Evolutionary conservation across 345 rosid genomes (phyloP).

Genomic region (Lepidium didymum): DNA sequence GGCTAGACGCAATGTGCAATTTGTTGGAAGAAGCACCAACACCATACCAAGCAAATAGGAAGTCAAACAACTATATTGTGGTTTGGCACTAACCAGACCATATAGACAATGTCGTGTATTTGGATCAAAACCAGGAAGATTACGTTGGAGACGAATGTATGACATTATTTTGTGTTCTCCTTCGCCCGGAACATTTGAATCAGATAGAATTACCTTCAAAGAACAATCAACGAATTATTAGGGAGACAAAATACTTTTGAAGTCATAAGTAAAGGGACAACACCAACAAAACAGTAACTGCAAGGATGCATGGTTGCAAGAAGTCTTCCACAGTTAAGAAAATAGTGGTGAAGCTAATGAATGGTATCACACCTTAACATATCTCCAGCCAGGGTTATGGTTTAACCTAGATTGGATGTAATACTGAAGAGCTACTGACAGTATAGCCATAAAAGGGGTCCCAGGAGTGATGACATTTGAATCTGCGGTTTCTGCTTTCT

Average conservation of each 20-base stretch:
- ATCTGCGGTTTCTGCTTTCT: conserved; percentile 76
- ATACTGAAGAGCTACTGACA: conserved; percentile 88
- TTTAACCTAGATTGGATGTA: conserved; percentile 83
- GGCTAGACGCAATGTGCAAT: neutral
- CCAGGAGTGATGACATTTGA: conserved; percentile 99
- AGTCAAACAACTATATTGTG: neutral
- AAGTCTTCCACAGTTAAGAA: neutral
- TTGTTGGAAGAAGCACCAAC: conserved; percentile 7
- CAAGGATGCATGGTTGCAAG: neutral
- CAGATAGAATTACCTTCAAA: conserved; percentile 98
- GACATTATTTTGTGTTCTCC: conserved; percentile 99
- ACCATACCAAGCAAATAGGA: neutral
- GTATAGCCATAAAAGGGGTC: conserved; percentile 84
- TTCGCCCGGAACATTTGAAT: conserved; percentile 93
- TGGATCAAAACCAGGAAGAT: conserved; percentile 82
- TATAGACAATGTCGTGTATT: conserved; percentile 91
- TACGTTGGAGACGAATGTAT: conserved; percentile 80
- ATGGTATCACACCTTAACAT: conserved; percentile 58
- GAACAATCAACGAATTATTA: conserved; percentile 53
- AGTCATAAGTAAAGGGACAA: conserved; percentile 32
- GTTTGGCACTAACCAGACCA: conserved; percentile 62
- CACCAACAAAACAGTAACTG: conserved; percentile 23
- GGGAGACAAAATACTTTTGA: conserved; percentile 48
- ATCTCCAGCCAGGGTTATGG: conserved; percentile 70
- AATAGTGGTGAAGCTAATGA: conserved; percentile 6